Base-by-base conservation (phyloP, 768 basidiomycete species). In the Leccinum boreale region DNA sequence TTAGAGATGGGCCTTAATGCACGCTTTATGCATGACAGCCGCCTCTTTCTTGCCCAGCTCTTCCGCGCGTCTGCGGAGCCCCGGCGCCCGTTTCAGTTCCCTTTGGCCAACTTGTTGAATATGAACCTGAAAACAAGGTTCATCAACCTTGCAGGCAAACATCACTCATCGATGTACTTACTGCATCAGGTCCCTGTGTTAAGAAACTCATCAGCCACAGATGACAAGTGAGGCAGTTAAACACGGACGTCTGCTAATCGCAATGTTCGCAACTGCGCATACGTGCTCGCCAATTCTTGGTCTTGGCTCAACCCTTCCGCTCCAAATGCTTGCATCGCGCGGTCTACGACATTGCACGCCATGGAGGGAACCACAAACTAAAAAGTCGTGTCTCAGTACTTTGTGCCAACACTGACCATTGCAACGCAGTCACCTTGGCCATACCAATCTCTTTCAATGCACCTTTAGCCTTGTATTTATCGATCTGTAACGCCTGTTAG, bases 381-480 rank as follows among this genome's bases (percentile, higher is more conserved):
- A 3, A n/a, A 14, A 53, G 19, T 31, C 39, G 10, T 11, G 19
- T 31, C 51, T 5, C 23, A 53, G 29, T 21, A 26, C 19, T 42
- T 52, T 17, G 31, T 15, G 24, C 60, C 47, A 56, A 42, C 46
- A 29, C 24, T 14, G 15, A 35, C 23, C n/a, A 31, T 52, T 7
- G 17, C 28, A 53, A 52, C 31, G 23, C 58, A 12, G 75, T 44
- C 60, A 90, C 96, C 81, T 99, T 99, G 46, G 97, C 94, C 58
- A 98, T 92, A 23, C 93, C 95, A 65, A 99, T 98, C 73, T 98
- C 97, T 74, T 97, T 96, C 70, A 98, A 67, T 0, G 97, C 97
- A 29, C 92, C 94, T 72, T 98, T 99, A 2, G 97, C 92, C 61
- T 89, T 85, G 65, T 85, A 78, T 60, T 86, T 89, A 75, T 99